Evolutionary conservation across 768 basidiomycete species (phyloP).

Genomic region (Chlorophyllum brunneum): DNA sequence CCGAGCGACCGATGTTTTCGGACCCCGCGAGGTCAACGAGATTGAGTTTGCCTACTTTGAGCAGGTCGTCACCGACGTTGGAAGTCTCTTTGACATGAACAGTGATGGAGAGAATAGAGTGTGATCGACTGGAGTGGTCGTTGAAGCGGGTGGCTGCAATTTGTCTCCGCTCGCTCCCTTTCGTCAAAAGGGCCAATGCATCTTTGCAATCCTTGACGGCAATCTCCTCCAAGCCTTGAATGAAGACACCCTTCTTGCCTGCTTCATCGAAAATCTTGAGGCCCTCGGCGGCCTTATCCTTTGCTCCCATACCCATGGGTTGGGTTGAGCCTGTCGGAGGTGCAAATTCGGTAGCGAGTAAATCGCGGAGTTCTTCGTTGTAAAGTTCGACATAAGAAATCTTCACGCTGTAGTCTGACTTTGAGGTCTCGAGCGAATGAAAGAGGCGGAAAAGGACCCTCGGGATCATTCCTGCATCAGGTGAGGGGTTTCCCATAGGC

Average conservation of each 20-base stretch:
- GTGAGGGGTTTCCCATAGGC: slow-evolving; percentile 82
- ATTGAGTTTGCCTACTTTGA: slow-evolving; percentile 94
- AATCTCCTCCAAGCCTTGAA: slow-evolving; percentile 92
- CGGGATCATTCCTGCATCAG: slow-evolving; percentile 94
- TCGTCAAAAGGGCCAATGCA: slow-evolving; percentile 78
- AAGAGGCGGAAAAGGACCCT: slow-evolving; percentile 90
- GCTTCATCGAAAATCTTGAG: slow-evolving; percentile 94
- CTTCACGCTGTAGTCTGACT: slow-evolving; percentile 86
- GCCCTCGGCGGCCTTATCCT: slow-evolving; percentile 48
- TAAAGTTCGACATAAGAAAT: slow-evolving; percentile 94
- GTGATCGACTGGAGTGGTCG: slow-evolving; percentile 94
- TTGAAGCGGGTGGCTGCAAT: slow-evolving; percentile 97
- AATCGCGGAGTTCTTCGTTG: slow-evolving; percentile 96
- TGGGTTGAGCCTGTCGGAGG: slow-evolving; percentile 64
- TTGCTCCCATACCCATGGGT: slow-evolving; percentile 72
- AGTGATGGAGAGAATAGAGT: slow-evolving; percentile 96
- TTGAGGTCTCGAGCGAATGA: slow-evolving; percentile 74
- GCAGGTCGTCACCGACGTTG: slow-evolving; percentile 75
- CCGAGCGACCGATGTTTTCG: slow-evolving; percentile 94
- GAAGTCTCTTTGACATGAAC: slow-evolving; percentile 88
- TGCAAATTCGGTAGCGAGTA: slow-evolving; percentile 76
- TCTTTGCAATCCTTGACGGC: slow-evolving; percentile 79
- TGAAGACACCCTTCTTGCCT: slow-evolving; percentile 74
- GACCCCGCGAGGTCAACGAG: slow-evolving; percentile 97
- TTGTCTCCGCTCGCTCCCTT: slow-evolving; percentile 88